These are phyloP conservation scores for Neurospora sp. DNA, from an alignment of 495 filamentous ascomycete genomes.

Conservation along the genomic window DNA sequence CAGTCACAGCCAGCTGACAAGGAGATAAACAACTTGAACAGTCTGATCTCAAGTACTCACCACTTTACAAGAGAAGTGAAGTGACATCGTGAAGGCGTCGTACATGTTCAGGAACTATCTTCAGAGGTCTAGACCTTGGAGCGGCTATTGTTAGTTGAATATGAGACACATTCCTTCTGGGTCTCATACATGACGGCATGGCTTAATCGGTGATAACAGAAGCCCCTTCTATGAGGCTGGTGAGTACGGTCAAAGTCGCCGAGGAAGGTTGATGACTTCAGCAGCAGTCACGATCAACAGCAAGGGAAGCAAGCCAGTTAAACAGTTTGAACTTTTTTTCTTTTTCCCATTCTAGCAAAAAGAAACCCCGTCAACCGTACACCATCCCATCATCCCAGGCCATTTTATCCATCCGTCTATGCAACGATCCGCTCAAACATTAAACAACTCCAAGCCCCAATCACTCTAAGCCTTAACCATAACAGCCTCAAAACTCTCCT, in stretches of 20 bases:
- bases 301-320: neutral
- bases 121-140: too few species aligned
- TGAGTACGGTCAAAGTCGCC: neutral
- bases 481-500: constrained; percentile 53
- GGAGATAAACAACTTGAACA: too few species aligned
- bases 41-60: too few species aligned
- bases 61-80: neutral
- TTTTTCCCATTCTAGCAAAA: neutral
- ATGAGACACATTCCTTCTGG: neutral
- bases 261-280: neutral
- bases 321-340: neutral
- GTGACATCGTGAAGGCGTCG: neutral
- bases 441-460: neutral
- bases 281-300: neutral
- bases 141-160: neutral
- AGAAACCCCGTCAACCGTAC: neutral
- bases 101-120: neutral
- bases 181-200: neutral
- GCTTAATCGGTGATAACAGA: too few species aligned
- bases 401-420: neutral
- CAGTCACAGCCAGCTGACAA: too few species aligned
- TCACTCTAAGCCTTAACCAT: neutral
- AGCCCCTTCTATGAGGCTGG: neutral
- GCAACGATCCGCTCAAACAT: neutral
- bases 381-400: neutral